Conservation (phyloP, 192 early-diverging fungal genomes). For the Backusella mclennaniae region DNA sequence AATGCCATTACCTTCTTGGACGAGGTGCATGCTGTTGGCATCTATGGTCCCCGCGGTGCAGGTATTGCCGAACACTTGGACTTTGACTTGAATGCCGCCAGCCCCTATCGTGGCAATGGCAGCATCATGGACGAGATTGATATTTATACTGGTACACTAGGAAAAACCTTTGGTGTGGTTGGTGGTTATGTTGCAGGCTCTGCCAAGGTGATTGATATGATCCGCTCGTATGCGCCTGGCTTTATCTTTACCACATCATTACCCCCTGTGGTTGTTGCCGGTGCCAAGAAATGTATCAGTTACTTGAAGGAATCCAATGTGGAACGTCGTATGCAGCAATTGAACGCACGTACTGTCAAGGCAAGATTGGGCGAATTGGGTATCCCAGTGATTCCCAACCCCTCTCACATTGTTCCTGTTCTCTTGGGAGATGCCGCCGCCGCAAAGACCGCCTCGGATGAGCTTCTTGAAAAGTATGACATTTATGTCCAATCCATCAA, state of each 20-base stretch:
- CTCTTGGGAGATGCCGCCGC: slow-evolving; percentile 96
- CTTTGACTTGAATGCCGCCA: slow-evolving; percentile 60
- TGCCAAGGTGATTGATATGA: slow-evolving; percentile 85
- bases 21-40: slow-evolving; percentile 96
- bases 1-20: slow-evolving; percentile 95
- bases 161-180: slow-evolving; percentile 95
- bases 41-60: slow-evolving; percentile 93
- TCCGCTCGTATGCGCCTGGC: slow-evolving; percentile 93
- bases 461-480: slow-evolving; percentile 81
- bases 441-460: slow-evolving; percentile 90
- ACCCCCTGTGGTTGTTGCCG: slow-evolving; percentile 87
- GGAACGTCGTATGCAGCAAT: slow-evolving; percentile 92
- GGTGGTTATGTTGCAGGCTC: slow-evolving; percentile 95
- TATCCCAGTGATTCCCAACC: slow-evolving; percentile 97
- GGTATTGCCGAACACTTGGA: slow-evolving; percentile 94
- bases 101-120: slow-evolving; percentile 42
- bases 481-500: slow-evolving; percentile 99
- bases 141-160: slow-evolving; percentile 94
- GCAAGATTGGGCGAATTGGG: slow-evolving; percentile 71
- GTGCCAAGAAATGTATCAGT: slow-evolving; percentile 87
- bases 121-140: slow-evolving; percentile 84
- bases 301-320: slow-evolving; percentile 81
- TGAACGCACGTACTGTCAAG: slow-evolving; percentile 89
- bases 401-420: slow-evolving; percentile 98
- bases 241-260: slow-evolving; percentile 99